Conservation (phyloP, 1,139 yeast genomes). For the Yamadazyma spencermartinsiae region DNA sequence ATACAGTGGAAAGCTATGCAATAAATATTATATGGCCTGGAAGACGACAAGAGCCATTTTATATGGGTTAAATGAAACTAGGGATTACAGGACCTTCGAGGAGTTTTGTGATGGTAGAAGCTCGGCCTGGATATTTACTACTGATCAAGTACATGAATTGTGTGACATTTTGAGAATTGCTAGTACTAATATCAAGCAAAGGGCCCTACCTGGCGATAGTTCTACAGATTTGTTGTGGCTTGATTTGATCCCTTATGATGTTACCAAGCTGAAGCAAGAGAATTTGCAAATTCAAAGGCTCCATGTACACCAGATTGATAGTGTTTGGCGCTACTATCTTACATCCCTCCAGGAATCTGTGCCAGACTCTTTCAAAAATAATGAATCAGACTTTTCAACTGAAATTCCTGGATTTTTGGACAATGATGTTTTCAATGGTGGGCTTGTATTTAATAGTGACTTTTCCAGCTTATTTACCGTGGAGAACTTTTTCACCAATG, state of each 20-base stretch:
- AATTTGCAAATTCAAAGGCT: slow-evolving; percentile 13
- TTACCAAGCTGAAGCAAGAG: slow-evolving; percentile 8
- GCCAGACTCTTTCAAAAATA: slow-evolving; percentile 7
- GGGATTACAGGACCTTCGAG: slow-evolving; percentile 10
- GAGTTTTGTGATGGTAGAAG: slow-evolving; percentile 8
- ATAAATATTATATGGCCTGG: slow-evolving; percentile 14
- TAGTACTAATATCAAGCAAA: neutral
- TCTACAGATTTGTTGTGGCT: slow-evolving; percentile 12
- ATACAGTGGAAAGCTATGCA: slow-evolving; percentile 10
- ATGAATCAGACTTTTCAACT: neutral
- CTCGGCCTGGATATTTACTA: slow-evolving; percentile 13
- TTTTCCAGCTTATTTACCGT: slow-evolving; percentile 4
- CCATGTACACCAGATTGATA: slow-evolving; percentile 15
- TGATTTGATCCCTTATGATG: slow-evolving; percentile 14
- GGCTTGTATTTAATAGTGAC: slow-evolving; percentile 5
- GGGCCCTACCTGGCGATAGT: neutral
- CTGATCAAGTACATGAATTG: slow-evolving; percentile 15
- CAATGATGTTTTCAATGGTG: slow-evolving; percentile 6
- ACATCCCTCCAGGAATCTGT: slow-evolving; percentile 6
- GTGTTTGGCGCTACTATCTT: slow-evolving; percentile 10
- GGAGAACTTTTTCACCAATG: neutral
- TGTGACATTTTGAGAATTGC: slow-evolving; percentile 10
- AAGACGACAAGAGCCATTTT: slow-evolving; percentile 8
- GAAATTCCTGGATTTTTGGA: slow-evolving; percentile 4
- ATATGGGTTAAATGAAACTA: slow-evolving; percentile 10